These are phyloP conservation scores for Phalaenopsis aphrodite DNA, from an alignment of 106 monocot genomes.

Conservation along the genomic window DNA sequence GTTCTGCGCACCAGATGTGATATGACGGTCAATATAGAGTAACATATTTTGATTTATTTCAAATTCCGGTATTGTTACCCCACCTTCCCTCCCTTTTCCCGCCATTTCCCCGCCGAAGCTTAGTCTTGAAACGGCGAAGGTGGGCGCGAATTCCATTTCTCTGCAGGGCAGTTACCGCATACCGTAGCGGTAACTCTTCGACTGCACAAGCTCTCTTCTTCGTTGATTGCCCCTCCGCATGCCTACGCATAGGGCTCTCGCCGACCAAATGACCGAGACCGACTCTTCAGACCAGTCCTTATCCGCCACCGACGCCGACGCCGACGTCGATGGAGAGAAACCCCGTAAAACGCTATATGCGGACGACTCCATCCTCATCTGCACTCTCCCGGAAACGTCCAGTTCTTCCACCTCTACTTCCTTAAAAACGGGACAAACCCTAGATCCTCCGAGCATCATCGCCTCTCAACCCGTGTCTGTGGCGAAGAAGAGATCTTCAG, in stretches of 20 bases:
- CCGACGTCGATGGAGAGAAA: too few species aligned
- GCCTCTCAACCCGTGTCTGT: background rate
- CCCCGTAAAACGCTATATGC: background rate
- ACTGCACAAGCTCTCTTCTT: background rate
- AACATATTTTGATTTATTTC: too few species aligned
- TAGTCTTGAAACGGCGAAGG: too few species aligned
- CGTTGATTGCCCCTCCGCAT: background rate
- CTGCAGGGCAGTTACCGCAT: too few species aligned
- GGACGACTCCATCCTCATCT: constrained; percentile 8
- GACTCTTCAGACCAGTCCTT: background rate
- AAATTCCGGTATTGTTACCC: too few species aligned
- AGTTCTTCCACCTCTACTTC: background rate
- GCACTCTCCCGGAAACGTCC: constrained; percentile 3
- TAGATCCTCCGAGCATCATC: background rate
- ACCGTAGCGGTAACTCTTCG: background rate
- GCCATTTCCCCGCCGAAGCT: too few species aligned
- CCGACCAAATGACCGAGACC: background rate
- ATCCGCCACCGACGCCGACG: background rate
- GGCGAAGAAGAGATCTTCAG: background rate
- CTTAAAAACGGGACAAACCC: background rate
- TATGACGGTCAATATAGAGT: too few species aligned
- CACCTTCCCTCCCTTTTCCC: too few species aligned
- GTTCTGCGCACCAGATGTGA: too few species aligned
- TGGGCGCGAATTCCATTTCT: too few species aligned
- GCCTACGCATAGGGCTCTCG: background rate